Evolutionary conservation across 75 land plant species (phyloP).

Genomic region (Pinus taeda): DNA sequence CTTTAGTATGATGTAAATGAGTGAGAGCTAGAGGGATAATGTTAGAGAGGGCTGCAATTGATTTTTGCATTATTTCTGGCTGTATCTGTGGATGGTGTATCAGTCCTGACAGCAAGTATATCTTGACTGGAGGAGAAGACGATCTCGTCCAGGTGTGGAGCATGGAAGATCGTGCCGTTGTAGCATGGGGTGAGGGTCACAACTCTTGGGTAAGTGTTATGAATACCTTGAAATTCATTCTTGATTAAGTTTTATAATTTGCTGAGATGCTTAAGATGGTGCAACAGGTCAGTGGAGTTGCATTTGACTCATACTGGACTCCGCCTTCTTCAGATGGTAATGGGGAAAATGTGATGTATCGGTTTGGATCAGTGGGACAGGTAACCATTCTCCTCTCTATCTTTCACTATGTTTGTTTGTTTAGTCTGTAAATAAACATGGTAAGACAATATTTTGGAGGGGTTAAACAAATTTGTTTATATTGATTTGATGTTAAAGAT

Average conservation of each 20-base stretch:
- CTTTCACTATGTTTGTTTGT: neutral
- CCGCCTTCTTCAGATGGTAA: constrained; percentile 69
- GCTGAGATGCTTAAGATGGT: constrained; percentile 1
- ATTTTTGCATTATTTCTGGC: constrained; percentile 5
- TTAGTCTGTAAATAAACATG: neutral
- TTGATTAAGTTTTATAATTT: neutral
- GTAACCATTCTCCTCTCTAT: constrained; percentile 23
- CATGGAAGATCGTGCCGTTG: constrained; percentile 92
- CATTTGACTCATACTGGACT: constrained; percentile 95
- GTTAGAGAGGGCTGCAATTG: no score
- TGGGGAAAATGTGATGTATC: constrained; percentile 70
- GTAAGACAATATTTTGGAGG: neutral
- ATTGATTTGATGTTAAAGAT: neutral
- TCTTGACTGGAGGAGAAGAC: constrained; percentile 98
- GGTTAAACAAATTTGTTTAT: neutral
- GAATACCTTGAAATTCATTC: neutral
- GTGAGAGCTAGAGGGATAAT: no score
- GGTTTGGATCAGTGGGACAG: constrained; percentile 99
- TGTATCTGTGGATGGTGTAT: constrained; percentile 11
- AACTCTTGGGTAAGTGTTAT: constrained; percentile 82
- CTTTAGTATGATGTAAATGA: neutral
- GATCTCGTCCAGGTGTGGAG: constrained; percentile 99
- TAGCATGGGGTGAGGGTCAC: constrained; percentile 99
- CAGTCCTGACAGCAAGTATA: constrained; percentile 90
- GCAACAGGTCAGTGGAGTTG: constrained; percentile 94